Conservation (phyloP, 768 basidiomycete genomes). For the Candolleomyces aberdarensis region DNA sequence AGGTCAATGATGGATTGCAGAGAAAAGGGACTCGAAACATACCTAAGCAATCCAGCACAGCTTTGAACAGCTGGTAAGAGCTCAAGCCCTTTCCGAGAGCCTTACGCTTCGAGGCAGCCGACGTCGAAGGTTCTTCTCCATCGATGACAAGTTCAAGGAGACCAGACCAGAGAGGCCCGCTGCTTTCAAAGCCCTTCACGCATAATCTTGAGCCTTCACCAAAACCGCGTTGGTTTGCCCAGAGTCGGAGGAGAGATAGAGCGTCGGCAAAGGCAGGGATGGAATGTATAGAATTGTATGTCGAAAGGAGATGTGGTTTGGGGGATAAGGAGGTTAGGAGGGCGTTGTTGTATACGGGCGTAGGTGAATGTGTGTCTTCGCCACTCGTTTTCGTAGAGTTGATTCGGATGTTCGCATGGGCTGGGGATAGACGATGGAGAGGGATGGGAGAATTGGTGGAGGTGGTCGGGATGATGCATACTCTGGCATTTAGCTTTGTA, state of each 20-base stretch:
- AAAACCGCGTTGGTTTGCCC: slow-evolving; percentile 88
- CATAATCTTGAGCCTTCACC: slow-evolving; percentile 53
- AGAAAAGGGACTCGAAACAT: slow-evolving; percentile 19
- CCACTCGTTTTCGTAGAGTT: slow-evolving; percentile 15
- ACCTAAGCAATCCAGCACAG: slow-evolving; percentile 83
- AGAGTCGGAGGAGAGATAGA: slow-evolving; percentile 75
- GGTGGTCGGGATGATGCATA: slow-evolving; percentile 73
- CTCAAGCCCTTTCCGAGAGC: slow-evolving; percentile 79
- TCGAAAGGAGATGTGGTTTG: slow-evolving; percentile 48
- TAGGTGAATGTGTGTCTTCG: slow-evolving; percentile 39
- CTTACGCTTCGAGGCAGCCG: slow-evolving; percentile 37
- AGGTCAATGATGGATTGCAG: neutral
- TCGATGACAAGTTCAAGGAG: slow-evolving; percentile 57
- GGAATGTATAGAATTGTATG: slow-evolving; percentile 51
- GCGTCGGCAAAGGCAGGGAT: slow-evolving; percentile 71
- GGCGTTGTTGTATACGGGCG: slow-evolving; percentile 78
- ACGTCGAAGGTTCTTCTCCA: slow-evolving; percentile 56
- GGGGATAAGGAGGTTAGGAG: slow-evolving; percentile 54
- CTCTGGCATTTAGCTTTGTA: slow-evolving; percentile 62
- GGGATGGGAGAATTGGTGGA: slow-evolving; percentile 60
- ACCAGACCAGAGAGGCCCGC: slow-evolving; percentile 67
- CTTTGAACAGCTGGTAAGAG: slow-evolving; percentile 88
- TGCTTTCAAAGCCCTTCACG: slow-evolving; percentile 66
- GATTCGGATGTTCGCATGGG: slow-evolving; percentile 56
- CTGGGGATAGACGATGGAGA: slow-evolving; percentile 66